Evolutionary conservation across 768 basidiomycete species (phyloP).

Genomic region (Mycena pura): DNA sequence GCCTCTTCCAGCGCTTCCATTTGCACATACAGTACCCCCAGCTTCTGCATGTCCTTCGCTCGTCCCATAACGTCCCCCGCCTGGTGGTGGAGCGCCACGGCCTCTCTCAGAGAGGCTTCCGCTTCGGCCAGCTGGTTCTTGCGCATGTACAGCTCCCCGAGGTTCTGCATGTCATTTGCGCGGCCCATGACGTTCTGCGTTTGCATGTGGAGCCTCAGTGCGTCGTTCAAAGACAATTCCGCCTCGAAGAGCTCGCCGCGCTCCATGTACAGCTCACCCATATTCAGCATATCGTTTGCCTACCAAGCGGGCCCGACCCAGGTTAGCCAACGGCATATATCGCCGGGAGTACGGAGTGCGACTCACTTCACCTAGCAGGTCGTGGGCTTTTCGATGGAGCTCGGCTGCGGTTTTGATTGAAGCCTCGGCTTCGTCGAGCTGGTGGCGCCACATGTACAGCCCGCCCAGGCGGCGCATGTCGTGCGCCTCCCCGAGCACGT

Average conservation of each 20-base stretch:
- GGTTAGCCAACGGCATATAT: neutral
- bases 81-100: slow-evolving; percentile 27
- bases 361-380: slow-evolving; percentile 26
- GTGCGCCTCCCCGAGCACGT: slow-evolving; percentile 28
- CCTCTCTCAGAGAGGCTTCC: slow-evolving; percentile 17
- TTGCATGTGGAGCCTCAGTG: slow-evolving; percentile 25
- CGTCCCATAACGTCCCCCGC: slow-evolving; percentile 17
- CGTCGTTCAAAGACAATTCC: slow-evolving; percentile 20
- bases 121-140: slow-evolving; percentile 23
- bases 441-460: slow-evolving; percentile 22
- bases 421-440: slow-evolving; percentile 25
- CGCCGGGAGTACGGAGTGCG: neutral
- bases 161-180: slow-evolving; percentile 23
- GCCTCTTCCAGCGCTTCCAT: slow-evolving; percentile 12
- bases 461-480: slow-evolving; percentile 22
- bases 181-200: slow-evolving; percentile 24
- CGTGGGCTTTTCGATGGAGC: slow-evolving; percentile 24
- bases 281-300: slow-evolving; percentile 23
- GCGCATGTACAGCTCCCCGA: slow-evolving; percentile 21
- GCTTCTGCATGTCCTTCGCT: slow-evolving; percentile 22
- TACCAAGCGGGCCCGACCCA: neutral
- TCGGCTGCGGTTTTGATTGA: slow-evolving; percentile 26
- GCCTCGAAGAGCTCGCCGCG: slow-evolving; percentile 25
- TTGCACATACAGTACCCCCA: slow-evolving; percentile 9
- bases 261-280: slow-evolving; percentile 25